phyloP scores from a whole-genome alignment of 768 basidiomycete genomes.

The Lactarius hatsudake region DNA sequence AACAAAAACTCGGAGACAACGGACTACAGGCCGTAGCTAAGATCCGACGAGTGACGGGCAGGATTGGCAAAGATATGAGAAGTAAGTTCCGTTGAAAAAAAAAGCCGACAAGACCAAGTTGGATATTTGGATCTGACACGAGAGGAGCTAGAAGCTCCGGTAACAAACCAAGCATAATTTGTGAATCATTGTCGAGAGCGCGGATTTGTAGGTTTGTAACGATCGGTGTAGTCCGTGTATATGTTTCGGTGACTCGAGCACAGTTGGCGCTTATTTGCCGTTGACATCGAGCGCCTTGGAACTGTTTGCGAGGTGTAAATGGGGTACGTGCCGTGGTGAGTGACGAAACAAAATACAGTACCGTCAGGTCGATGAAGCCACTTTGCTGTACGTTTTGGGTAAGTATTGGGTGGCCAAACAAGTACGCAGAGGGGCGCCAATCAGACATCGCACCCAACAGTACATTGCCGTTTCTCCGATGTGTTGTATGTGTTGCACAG shows the following conservation, averaged over 20 bases:
- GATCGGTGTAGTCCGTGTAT: slow-evolving; percentile 24
- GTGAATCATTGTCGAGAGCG: slow-evolving; percentile 21
- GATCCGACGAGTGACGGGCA: slow-evolving; percentile 19
- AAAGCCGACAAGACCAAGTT: slow-evolving; percentile 17
- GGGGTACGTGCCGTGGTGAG: slow-evolving; percentile 13
- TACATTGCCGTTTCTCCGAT: background rate
- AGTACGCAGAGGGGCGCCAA: background rate
- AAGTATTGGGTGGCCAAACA: background rate
- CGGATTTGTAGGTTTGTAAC: slow-evolving; percentile 8
- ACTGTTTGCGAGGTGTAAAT: slow-evolving; percentile 3
- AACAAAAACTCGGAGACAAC: background rate
- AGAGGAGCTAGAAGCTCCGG: slow-evolving; percentile 21
- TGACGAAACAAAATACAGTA: slow-evolving; percentile 3
- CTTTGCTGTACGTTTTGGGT: background rate
- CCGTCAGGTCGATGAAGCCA: background rate
- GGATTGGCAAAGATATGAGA: slow-evolving; percentile 15
- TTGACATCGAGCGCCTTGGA: slow-evolving; percentile 15
- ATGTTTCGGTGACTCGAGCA: slow-evolving; percentile 24
- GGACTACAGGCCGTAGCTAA: slow-evolving; percentile 10
- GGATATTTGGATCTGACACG: slow-evolving; percentile 22
- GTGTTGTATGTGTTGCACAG: slow-evolving; percentile 1
- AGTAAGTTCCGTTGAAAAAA: slow-evolving; percentile 18
- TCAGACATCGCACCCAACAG: background rate
- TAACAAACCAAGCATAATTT: slow-evolving; percentile 2
- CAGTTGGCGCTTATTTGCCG: slow-evolving; percentile 14